Percentiles rank a stretch among this genome's conserved stretches.
phyloP scores from a whole-genome alignment of 1,284 basidiomycete genomes.

The Puccinia hordei region DNA sequence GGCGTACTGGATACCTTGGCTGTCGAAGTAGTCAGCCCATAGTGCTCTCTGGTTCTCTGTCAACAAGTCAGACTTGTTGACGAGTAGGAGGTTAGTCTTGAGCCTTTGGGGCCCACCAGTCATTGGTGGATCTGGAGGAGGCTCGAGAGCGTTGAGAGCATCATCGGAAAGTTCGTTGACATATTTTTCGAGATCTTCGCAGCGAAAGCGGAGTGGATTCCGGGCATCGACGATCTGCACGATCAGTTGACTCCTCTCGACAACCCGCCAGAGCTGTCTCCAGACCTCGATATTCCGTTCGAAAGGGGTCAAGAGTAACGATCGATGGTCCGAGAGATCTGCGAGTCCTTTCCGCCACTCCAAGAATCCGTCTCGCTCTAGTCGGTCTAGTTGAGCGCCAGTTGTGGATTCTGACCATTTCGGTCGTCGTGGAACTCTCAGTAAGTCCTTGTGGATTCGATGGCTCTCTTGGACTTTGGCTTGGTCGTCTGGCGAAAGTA shows the following conservation, averaged over 20 bases:
- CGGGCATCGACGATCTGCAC: conserved; percentile 95
- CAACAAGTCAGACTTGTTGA: conserved; percentile 95
- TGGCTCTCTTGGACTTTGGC: conserved; percentile 72
- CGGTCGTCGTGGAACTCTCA: conserved; percentile 79
- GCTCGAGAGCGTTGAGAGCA: not conserved
- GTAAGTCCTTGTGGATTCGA: conserved; percentile 69
- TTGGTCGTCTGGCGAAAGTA: conserved; percentile 83
- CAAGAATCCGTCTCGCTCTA: conserved; percentile 83
- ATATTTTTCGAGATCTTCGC: conserved; percentile 86
- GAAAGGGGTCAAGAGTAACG: conserved; percentile 85
- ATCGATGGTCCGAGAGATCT: conserved; percentile 72
- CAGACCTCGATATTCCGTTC: conserved; percentile 95
- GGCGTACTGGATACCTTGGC: conserved; percentile 76
- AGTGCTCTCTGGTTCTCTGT: conserved; percentile 75
- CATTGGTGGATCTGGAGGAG: conserved; percentile 47
- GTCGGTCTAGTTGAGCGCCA: conserved; percentile 74
- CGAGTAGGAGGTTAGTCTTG: conserved; percentile 77
- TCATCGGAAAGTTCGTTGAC: conserved; percentile 63
- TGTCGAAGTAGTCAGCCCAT: conserved; percentile 95
- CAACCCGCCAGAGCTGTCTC: conserved; percentile 91
- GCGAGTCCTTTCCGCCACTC: conserved; percentile 90
- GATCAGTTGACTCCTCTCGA: conserved; percentile 88
- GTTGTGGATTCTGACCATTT: conserved; percentile 80
- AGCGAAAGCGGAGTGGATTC: conserved; percentile 86
- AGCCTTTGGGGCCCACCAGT: conserved; percentile 61